These are phyloP conservation scores for Cubamyces sp. DNA, from an alignment of 768 basidiomycete species.

Conservation along the genomic window DNA sequence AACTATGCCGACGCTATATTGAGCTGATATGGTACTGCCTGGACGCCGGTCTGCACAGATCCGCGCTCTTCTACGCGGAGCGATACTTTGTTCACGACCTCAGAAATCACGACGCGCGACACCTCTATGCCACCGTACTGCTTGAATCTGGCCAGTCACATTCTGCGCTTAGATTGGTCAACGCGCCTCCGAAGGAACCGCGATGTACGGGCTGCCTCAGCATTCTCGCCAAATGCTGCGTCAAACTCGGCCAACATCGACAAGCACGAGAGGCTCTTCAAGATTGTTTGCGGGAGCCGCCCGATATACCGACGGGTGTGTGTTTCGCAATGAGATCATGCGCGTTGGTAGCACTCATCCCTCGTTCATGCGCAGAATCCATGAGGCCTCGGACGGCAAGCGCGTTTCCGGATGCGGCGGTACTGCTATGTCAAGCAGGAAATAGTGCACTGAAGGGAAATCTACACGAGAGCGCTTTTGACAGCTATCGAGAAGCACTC, in stretches of 20 bases:
- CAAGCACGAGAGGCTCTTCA: constrained; percentile 78
- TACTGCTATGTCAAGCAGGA: constrained; percentile 77
- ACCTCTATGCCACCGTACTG: constrained; percentile 81
- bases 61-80: constrained; percentile 90
- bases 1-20: constrained; percentile 69
- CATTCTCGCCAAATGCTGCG: constrained; percentile 78
- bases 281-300: constrained; percentile 55
- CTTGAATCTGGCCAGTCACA: constrained; percentile 71
- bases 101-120: constrained; percentile 77
- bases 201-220: constrained; percentile 78
- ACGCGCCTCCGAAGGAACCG: constrained; percentile 54
- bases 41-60: constrained; percentile 75
- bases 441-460: constrained; percentile 79
- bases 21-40: constrained; percentile 83
- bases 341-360: constrained; percentile 14
- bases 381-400: constrained; percentile 56
- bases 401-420: constrained; percentile 71
- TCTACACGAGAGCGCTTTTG: constrained; percentile 70
- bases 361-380: constrained; percentile 47
- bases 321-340: constrained; percentile 26
- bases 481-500: constrained; percentile 74
- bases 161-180: constrained; percentile 75
- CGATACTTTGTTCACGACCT: constrained; percentile 75
- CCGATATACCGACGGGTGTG: constrained; percentile 62
- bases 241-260: constrained; percentile 69